phyloP scores from a whole-genome alignment of 345 rosid genomes.

The Populus simonii region DNA sequence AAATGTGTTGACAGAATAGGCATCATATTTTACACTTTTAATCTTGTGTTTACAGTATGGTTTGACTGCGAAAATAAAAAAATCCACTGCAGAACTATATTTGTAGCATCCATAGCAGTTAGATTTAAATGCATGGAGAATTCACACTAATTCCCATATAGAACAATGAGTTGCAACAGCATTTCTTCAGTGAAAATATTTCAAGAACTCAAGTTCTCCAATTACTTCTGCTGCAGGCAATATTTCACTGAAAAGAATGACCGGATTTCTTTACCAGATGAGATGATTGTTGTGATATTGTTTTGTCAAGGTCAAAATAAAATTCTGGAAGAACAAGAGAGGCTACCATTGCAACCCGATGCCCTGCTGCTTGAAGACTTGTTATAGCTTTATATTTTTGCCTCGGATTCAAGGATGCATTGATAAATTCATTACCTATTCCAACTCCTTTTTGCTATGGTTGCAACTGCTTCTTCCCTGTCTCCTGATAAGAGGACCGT shows the following conservation, averaged over 20 bases:
- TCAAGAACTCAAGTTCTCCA: neutral
- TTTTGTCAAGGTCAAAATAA: neutral
- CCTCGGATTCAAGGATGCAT: constrained; percentile 75
- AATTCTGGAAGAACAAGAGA: constrained; percentile 7
- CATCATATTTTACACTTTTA: neutral
- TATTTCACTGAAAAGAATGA: neutral
- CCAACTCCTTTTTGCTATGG: constrained; percentile 68
- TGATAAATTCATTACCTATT: constrained; percentile 51
- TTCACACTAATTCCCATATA: neutral
- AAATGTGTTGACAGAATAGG: neutral
- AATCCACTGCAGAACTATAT: neutral
- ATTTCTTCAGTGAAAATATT: neutral
- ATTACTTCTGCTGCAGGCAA: neutral
- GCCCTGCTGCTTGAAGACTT: constrained; percentile 76
- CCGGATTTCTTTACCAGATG: neutral
- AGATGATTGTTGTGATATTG: neutral
- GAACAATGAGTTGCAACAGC: neutral
- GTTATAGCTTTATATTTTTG: constrained; percentile 65
- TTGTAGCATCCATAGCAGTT: neutral
- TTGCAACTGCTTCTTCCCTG: constrained; percentile 96
- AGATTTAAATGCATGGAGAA: neutral
- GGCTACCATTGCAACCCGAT: constrained; percentile 79
- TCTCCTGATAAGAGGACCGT: constrained; percentile 87
- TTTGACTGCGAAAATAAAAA: neutral
- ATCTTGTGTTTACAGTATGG: neutral